Evolutionary conservation across 345 rosid species (phyloP), one percentile per base, ranked within the genome.

Genomic region (Arabidopsis suecica): DNA sequence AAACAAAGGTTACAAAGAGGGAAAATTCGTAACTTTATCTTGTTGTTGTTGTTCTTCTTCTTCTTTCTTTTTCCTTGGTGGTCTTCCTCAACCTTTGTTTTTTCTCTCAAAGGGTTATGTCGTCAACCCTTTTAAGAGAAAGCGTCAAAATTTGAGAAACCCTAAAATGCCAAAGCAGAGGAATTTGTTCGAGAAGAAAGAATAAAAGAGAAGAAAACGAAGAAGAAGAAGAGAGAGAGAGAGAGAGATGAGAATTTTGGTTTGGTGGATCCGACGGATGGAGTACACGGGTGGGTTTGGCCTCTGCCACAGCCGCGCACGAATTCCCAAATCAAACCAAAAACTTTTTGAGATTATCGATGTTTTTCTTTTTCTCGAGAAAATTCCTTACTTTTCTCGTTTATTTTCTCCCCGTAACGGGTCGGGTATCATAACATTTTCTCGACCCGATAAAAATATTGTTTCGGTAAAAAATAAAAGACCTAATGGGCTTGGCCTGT

Each of bases 241-340:
- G 58, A 51, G 36, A 50, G 66, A 59, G 37, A 44, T 14, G 32
- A 28, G 68, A 60, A 64, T 34, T 34, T 61, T 81, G 83, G 75
- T 82, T 63, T 81, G 83, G 73, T 84, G 6, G 77, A 78, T 78
- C 57, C 72, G 47, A 78, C 71, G 44, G 71, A 77, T 63, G 11
- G 85, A 59, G 87, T 78, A 83, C 87, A 83, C 80, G 88, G 75
- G 68, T 77, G 82, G 82, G 82, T 84, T 82, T 81, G 85, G 73
- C 48, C 79, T 79, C 75, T 73, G 79, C 70, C 68, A 63, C 69
- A 65, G 66, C 75, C 59, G 65, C 79, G 75, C 79, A 76, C 80
- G 59, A 64, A 32, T 64, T 63, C 66, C 60, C 51, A 64, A 62
- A 69, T 13, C 74, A 57, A 64, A 71, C 76, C 33, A 40, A 18